Evolutionary conservation across 768 basidiomycete species (phyloP).

Genomic region (Rhodosporidiobolus odoratus): DNA sequence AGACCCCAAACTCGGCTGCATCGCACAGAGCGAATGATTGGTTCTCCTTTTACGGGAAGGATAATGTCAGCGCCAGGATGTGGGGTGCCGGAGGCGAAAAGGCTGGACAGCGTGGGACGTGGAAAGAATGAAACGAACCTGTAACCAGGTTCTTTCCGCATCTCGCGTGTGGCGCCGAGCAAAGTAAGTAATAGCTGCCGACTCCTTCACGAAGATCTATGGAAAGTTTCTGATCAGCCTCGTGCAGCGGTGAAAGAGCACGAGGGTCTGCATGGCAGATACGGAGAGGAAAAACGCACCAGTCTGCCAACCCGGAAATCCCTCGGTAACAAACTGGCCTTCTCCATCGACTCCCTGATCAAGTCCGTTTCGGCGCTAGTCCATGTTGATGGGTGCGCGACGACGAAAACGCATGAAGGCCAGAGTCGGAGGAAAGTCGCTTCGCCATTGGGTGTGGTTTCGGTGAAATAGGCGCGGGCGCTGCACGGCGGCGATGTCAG

Average conservation of each 20-base stretch:
- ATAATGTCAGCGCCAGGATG: too few species aligned
- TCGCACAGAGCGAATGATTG: conserved; percentile 23
- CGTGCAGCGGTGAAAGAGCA: not conserved
- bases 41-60: too few species aligned
- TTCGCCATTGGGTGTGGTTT: conserved; percentile 4
- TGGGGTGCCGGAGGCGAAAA: too few species aligned
- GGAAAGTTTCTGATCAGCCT: not conserved
- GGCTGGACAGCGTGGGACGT: too few species aligned
- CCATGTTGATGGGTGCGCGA: conserved; percentile 23
- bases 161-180: not conserved
- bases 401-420: not conserved
- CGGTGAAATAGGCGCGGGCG: conserved; percentile 27
- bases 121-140: not conserved
- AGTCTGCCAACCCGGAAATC: not conserved
- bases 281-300: not conserved
- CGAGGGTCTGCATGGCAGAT: rapidly evolving
- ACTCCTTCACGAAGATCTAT: conserved; percentile 24
- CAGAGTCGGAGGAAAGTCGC: conserved; percentile 22
- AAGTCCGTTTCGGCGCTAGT: not conserved
- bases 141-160: conserved; percentile 6
- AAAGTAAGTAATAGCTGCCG: conserved; percentile 4
- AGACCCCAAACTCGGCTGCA: conserved; percentile 11
- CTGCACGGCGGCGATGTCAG: not conserved
- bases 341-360: conserved; percentile 5
- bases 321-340: not conserved